These are phyloP conservation scores for Suillus ampliporus DNA, from an alignment of 768 basidiomycete species.

Conservation along the genomic window DNA sequence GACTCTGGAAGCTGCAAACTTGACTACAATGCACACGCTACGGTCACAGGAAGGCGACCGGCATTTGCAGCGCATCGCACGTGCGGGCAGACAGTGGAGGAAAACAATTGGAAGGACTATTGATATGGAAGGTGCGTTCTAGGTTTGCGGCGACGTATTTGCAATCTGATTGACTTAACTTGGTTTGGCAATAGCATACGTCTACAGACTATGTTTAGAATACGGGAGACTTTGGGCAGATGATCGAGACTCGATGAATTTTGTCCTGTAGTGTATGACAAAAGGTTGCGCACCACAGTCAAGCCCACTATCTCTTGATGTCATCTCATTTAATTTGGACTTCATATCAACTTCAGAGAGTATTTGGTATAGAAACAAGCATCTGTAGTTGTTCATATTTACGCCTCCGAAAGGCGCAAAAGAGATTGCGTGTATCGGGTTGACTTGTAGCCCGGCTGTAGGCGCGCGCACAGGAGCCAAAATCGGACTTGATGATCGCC, in stretches of 20 bases:
- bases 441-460: too few relatives aligned
- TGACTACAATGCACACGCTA: conserved; percentile 43
- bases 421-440: too few relatives aligned
- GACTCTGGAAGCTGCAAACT: conserved; percentile 59
- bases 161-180: background rate
- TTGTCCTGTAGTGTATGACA: conserved; percentile 19
- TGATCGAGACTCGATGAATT: conserved; percentile 76
- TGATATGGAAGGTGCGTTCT: conserved; percentile 88
- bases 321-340: background rate
- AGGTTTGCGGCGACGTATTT: conserved; percentile 8
- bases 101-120: conserved; percentile 77
- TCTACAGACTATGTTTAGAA: conserved; percentile 87
- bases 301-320: background rate
- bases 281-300: background rate
- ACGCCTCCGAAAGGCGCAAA: background rate
- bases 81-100: conserved; percentile 95
- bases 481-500: background rate
- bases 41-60: conserved; percentile 65
- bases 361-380: background rate
- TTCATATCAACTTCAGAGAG: conserved; percentile 1
- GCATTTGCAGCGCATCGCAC: conserved; percentile 79
- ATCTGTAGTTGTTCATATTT: conserved; percentile 5
- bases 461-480: background rate
- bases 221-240: conserved; percentile 88
- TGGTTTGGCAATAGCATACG: conserved; percentile 60